Evolutionary conservation across 805 yeast genomes (phyloP), one percentile per base, ranked within the genome.

Genomic region (Cyberlindnera samutprakarnensis): DNA sequence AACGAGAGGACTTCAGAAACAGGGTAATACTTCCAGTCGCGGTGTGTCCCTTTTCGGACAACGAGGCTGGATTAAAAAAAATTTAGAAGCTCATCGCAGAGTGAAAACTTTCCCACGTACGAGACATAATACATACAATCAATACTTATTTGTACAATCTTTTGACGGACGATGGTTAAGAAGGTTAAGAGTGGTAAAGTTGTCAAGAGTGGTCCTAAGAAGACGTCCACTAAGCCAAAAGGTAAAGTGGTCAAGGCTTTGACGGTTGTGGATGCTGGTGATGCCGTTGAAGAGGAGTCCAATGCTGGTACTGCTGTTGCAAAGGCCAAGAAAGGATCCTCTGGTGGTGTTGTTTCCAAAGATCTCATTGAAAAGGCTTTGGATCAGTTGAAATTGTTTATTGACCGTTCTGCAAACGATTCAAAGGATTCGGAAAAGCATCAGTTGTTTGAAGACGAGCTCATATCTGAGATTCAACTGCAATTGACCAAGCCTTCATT

Each of bases 401-500:
- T 70, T 31, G 14, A 39, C 9, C 53, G 63, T 18, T 54, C 58
- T 29, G 52, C 61, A 28, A n/a, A n/a, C n/a, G n/a, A n/a, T n/a
- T 47, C 54, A 14, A 52, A 56, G 5, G 55, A 53, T 13, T 58
- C 51, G 25, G 56, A 55, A 6, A 44, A 53, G 26, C 50, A 61
- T 18, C 61, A 72, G 39, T 66, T 85, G 40, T 77, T 78, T 41
- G 85, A 75, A 27, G 77, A 70, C 27, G 70, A 69, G 28, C 55
- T 62, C 23, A 42, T 45, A 26, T 57, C 58, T 27, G 59, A 64
- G 24, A 54, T 85, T 31, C 77, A 66, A 47, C 59, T 87, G 35
- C 77, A 75, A 38, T 62, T 82, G 25, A 74, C 78, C 20, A 70
- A 79, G 47, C 78, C 77, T 49, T 74, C 77, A 48, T 78, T 70